Percentiles rank a stretch among this genome's conserved stretches.
These are phyloP conservation scores for Tuber umbilicatum DNA, from an alignment of 495 filamentous ascomycete genomes.

Conservation along the genomic window DNA sequence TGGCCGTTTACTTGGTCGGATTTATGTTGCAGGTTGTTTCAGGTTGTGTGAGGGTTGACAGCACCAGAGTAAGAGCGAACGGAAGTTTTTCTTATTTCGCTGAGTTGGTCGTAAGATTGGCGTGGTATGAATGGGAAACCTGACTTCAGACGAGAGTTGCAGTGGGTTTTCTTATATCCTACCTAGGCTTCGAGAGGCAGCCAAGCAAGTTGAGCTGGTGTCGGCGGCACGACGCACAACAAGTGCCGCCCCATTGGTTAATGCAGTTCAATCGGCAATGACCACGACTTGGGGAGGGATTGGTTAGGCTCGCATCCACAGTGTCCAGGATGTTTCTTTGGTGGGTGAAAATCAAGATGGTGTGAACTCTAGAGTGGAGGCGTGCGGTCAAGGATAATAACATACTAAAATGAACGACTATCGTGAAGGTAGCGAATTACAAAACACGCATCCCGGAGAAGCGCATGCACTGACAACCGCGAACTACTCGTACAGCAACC, in stretches of 20 bases:
- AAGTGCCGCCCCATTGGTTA: constrained; percentile 25
- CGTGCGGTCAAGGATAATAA: constrained; percentile 34
- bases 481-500: constrained; percentile 27
- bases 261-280: constrained; percentile 40
- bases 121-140: constrained; percentile 31
- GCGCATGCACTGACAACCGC: constrained; percentile 37
- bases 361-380: constrained; percentile 15
- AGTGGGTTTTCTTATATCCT: constrained; percentile 41
- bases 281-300: constrained; percentile 41
- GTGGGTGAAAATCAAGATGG: constrained; percentile 26
- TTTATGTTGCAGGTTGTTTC: constrained; percentile 21
- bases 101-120: constrained; percentile 31
- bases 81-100: constrained; percentile 22
- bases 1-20: constrained; percentile 14
- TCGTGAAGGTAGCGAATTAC: constrained; percentile 32
- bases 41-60: constrained; percentile 18
- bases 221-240: constrained; percentile 11
- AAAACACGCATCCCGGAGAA: constrained; percentile 27
- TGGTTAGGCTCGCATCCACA: constrained; percentile 27
- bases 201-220: constrained; percentile 15
- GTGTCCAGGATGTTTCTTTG: constrained; percentile 26
- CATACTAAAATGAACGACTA: constrained; percentile 33
- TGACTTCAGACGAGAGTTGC: constrained; percentile 40
- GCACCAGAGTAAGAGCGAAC: neutral
- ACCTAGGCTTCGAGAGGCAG: constrained; percentile 29